Percentiles rank a stretch among this genome's conserved stretches.
Evolutionary conservation across 305 asterid genomes (phyloP).

Genomic region (Fraxinus baroniana): DNA sequence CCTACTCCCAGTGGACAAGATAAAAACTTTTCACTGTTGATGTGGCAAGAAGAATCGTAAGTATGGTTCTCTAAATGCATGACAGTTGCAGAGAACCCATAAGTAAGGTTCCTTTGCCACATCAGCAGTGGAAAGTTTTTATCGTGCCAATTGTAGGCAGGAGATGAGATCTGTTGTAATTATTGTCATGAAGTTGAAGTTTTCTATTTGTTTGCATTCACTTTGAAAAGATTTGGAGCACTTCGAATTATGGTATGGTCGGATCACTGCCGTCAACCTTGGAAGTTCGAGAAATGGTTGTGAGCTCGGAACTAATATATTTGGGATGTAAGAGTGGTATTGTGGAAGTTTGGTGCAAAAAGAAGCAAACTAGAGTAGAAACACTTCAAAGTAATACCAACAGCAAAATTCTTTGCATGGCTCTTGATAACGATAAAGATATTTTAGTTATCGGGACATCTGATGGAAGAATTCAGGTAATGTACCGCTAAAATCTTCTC

Average conservation of each 20-base stretch:
- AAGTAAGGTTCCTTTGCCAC: too few relatives aligned
- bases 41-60: too few relatives aligned
- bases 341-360: constrained; percentile 76
- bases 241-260: constrained; percentile 44
- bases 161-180: not conserved
- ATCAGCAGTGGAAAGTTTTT: too few relatives aligned
- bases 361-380: constrained; percentile 61
- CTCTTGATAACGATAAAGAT: constrained; percentile 56
- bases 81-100: too few relatives aligned
- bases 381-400: constrained; percentile 51
- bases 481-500: not conserved
- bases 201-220: not conserved
- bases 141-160: too few relatives aligned
- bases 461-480: constrained; percentile 84
- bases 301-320: constrained; percentile 65
- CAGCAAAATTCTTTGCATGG: constrained; percentile 59
- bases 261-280: constrained; percentile 59
- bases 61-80: too few relatives aligned
- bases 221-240: constrained; percentile 62
- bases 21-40: too few relatives aligned
- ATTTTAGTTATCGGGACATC: constrained; percentile 67
- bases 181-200: not conserved
- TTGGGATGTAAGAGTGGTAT: constrained; percentile 72
- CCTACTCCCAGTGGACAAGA: too few relatives aligned
- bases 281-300: constrained; percentile 60